Base-by-base conservation (phyloP, 2,329 filamentous ascomycete genomes). In the Fusarium armeniacum region DNA sequence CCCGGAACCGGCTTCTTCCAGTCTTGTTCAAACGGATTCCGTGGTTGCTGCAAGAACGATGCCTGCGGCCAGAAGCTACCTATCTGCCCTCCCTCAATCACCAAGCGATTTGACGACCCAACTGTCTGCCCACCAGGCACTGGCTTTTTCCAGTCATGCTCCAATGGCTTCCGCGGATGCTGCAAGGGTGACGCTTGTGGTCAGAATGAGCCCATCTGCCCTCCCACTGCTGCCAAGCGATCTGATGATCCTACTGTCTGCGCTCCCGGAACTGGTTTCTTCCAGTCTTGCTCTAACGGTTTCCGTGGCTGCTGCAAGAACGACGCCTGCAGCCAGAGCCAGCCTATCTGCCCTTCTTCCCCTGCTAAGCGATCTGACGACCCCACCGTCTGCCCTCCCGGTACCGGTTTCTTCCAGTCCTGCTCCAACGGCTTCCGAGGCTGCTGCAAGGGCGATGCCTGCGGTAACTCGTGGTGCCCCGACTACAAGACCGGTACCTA, bases 401-500 rank as follows among this genome's bases (percentile, higher is more conserved):
- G 40, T 1, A 59, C 60, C 4, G 62, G 62, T 1, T 65, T 49
- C 60, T 65, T 65, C 44, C 62, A 65, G 44, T 38, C 35, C 6
- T 67, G 62, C 35, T 55, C 63, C 36, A 67, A 67, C 46, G 63
- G 63, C 18, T 67, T 67, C 56, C 63, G 63, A 0, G 63, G 63
- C 20, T 67, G 63, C 55, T 69, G 65, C 60, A 69, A 69, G 65
- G 45, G 40, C 10, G 65, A 69, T 6, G 65, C 65, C 3, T 69
- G 65, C 5, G 50, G 53, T 13, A 51, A 28, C 40, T 38, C 54
- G 1, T 69, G 65, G 65, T 69, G 65, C 59, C 65, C 65, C 15
- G 65, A 69, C 52, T 67, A 50, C 52, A 64, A 64, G 65, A 44
- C 52, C 20, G 65, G 65, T 18, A 67, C 65, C 24, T 67, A 64